Percentiles rank a stretch among this genome's conserved stretches.
Conservation (phyloP, 305 asterid genomes). For the Fraxinus baroniana region DNA sequence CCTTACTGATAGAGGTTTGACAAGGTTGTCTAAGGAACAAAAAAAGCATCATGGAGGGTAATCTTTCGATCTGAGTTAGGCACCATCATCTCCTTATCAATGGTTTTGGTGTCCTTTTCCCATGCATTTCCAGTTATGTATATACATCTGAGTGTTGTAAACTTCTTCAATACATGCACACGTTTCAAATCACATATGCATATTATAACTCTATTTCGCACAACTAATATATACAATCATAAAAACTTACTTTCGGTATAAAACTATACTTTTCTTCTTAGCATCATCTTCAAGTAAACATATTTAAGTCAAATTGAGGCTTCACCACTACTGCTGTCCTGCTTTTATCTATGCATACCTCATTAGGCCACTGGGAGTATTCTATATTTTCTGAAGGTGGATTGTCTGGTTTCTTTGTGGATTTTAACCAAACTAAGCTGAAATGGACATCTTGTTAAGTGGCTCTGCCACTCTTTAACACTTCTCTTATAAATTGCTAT, state of each 20-base stretch:
- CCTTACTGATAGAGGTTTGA: background rate
- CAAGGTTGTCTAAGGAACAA: background rate
- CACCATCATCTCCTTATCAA: background rate
- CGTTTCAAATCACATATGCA: background rate
- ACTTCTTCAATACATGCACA: background rate
- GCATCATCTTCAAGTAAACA: conserved; percentile 5
- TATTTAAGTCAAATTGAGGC: conserved; percentile 13
- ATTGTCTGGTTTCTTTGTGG: conserved; percentile 31
- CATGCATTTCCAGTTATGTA: background rate
- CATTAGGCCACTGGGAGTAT: conserved; percentile 22
- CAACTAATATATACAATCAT: background rate
- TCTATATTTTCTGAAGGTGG: conserved; percentile 16
- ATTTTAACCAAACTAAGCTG: conserved; percentile 41
- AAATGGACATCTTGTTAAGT: conserved; percentile 31
- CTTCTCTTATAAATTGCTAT: conserved; percentile 35
- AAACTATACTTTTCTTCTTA: background rate
- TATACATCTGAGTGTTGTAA: background rate
- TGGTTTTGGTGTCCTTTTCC: background rate
- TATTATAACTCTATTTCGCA: background rate
- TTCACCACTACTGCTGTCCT: conserved; percentile 12
- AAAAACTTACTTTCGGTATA: background rate
- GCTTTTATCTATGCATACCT: background rate
- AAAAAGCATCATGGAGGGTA: background rate
- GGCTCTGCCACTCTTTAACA: conserved; percentile 27
- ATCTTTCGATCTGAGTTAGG: background rate